phyloP scores from a whole-genome alignment of 352 stramenopile genomes.

The Phytophthora meadii region DNA sequence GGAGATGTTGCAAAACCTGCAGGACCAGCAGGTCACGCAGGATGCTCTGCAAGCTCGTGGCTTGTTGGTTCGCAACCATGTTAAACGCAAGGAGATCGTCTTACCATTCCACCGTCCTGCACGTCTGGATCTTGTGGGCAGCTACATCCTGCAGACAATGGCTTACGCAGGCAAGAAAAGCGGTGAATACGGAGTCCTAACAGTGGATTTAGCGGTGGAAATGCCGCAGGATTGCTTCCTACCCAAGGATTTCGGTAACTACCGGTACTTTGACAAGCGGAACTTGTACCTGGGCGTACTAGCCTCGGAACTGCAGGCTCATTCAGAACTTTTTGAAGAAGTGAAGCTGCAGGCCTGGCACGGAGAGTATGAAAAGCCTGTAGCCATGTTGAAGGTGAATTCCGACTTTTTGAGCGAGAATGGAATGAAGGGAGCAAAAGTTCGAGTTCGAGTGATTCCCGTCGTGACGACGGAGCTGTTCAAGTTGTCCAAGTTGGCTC shows the following conservation, averaged over 20 bases:
- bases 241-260: constrained; percentile 91
- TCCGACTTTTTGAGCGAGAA: constrained; percentile 44
- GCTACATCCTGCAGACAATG: constrained; percentile 89
- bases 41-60: constrained; percentile 64
- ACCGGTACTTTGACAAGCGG: constrained; percentile 90
- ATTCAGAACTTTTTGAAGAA: constrained; percentile 49
- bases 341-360: constrained; percentile 76
- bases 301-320: constrained; percentile 56
- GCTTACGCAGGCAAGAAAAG: constrained; percentile 61
- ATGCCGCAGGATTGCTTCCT: constrained; percentile 86
- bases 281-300: constrained; percentile 88
- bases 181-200: constrained; percentile 62
- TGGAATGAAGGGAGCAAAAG: constrained; percentile 57
- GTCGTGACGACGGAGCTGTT: constrained; percentile 77
- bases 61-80: constrained; percentile 71
- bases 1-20: constrained; percentile 66
- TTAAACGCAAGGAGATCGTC: constrained; percentile 87
- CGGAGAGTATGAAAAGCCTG: constrained; percentile 81
- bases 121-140: constrained; percentile 86
- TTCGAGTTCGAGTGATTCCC: constrained; percentile 78
- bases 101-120: constrained; percentile 81
- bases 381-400: constrained; percentile 65
- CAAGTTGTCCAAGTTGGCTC: constrained; percentile 81
- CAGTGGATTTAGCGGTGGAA: constrained; percentile 83
- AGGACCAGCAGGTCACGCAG: constrained; percentile 78